phyloP scores from a whole-genome alignment of 306 rosid genomes.

The Glycine latifolia region DNA sequence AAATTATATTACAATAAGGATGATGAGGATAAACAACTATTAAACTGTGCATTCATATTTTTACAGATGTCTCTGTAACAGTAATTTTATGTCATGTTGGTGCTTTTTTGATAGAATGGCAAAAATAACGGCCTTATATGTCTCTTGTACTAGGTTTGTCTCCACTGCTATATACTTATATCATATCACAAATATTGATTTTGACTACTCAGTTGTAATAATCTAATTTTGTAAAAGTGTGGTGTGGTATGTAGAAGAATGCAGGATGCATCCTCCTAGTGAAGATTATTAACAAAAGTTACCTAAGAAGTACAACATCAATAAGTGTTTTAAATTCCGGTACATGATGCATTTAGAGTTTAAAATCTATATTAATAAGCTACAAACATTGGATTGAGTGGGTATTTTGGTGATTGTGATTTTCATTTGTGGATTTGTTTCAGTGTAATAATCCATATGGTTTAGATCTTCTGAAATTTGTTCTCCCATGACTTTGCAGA shows the following conservation, averaged over 20 bases:
- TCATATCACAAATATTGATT: background rate
- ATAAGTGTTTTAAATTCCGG: slow-evolving; percentile 5
- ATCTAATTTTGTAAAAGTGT: background rate
- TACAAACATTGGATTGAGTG: slow-evolving; percentile 30
- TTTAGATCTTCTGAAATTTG: slow-evolving; percentile 35
- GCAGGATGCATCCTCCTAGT: slow-evolving; percentile 14
- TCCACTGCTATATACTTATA: background rate
- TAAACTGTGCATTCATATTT: slow-evolving; percentile 4
- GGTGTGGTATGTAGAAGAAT: background rate
- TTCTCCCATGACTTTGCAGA: slow-evolving; percentile 54
- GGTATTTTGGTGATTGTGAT: slow-evolving; percentile 17
- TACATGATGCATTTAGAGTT: slow-evolving; percentile 1
- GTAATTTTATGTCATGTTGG: slow-evolving; percentile 11
- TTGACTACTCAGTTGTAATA: background rate
- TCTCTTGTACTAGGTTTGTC: background rate
- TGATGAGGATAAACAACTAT: background rate
- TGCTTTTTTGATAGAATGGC: background rate
- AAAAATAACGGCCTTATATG: background rate
- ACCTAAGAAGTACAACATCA: background rate
- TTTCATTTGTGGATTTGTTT: slow-evolving; percentile 6
- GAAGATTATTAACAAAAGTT: slow-evolving; percentile 4
- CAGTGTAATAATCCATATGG: slow-evolving; percentile 6
- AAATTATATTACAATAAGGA: background rate
- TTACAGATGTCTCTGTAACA: background rate
- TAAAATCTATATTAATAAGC: background rate